Evolutionary conservation across 768 basidiomycete genomes (phyloP).

Genomic region (Tylopilus sp.): DNA sequence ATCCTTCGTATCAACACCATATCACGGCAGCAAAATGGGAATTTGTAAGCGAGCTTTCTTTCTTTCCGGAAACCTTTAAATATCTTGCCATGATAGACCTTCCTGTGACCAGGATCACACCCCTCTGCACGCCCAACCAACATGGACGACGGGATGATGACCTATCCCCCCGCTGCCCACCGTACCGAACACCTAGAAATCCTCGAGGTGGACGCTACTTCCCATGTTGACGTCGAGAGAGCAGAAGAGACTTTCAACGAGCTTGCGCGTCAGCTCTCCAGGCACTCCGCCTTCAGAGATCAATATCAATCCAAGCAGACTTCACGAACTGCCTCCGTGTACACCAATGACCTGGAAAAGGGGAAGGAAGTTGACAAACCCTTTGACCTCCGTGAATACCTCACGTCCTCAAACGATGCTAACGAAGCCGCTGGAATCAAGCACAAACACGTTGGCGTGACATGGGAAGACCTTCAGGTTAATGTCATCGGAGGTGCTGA

Average conservation of each 20-base stretch:
- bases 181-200: slow-evolving; percentile 17
- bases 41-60: slow-evolving; percentile 18
- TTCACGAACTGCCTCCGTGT: slow-evolving; percentile 24
- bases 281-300: slow-evolving; percentile 4
- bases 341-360: slow-evolving; percentile 38
- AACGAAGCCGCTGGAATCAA: slow-evolving; percentile 62
- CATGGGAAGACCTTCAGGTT: slow-evolving; percentile 69
- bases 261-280: slow-evolving; percentile 42
- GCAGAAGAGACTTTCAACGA: slow-evolving; percentile 55
- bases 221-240: slow-evolving; percentile 46
- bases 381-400: slow-evolving; percentile 68
- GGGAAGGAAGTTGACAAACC: slow-evolving; percentile 33
- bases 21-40: background rate
- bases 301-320: slow-evolving; percentile 17
- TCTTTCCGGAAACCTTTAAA: slow-evolving; percentile 8
- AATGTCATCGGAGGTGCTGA: slow-evolving; percentile 52
- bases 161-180: background rate
- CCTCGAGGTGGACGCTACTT: slow-evolving; percentile 19
- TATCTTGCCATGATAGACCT: slow-evolving; percentile 4
- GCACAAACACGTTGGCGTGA: slow-evolving; percentile 73
- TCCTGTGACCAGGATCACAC: background rate
- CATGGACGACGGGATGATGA: slow-evolving; percentile 8
- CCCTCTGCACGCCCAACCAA: background rate
- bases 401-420: slow-evolving; percentile 63
- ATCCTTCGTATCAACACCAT: background rate